These are phyloP conservation scores for Xylaria flabelliformis DNA, from an alignment of 495 filamentous ascomycete species.

Conservation along the genomic window DNA sequence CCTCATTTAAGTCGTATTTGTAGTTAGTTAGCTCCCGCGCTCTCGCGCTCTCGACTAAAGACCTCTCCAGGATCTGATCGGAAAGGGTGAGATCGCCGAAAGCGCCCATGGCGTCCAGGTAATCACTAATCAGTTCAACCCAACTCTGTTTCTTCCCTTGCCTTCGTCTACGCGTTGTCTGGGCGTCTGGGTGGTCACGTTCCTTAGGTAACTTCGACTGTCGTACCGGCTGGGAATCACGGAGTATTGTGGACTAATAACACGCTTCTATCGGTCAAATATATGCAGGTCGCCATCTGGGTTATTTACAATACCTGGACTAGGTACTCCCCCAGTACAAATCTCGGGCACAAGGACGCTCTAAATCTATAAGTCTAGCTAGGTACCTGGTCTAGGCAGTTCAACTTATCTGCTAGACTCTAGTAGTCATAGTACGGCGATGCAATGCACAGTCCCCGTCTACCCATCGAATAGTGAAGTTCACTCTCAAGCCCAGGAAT, in stretches of 20 bases:
- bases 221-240: constrained; percentile 6
- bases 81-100: constrained; percentile 21
- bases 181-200: constrained; percentile 2
- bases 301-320: background rate
- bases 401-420: background rate
- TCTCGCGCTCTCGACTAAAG: background rate
- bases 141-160: background rate
- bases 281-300: constrained; percentile 7
- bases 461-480: background rate
- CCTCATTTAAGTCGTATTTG: constrained; percentile 14
- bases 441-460: constrained; percentile 4
- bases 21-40: constrained; percentile 5
- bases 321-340: background rate
- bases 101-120: background rate
- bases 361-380: background rate
- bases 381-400: background rate
- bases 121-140: constrained; percentile 16
- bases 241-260: background rate
- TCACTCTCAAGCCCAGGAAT: background rate
- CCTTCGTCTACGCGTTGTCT: background rate
- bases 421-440: background rate
- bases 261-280: constrained; percentile 6
- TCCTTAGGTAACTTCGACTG: background rate
- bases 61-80: constrained; percentile 6
- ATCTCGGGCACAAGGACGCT: background rate